Conservation (phyloP, 345 rosid genomes). For the Odontarrhena argentea region DNA sequence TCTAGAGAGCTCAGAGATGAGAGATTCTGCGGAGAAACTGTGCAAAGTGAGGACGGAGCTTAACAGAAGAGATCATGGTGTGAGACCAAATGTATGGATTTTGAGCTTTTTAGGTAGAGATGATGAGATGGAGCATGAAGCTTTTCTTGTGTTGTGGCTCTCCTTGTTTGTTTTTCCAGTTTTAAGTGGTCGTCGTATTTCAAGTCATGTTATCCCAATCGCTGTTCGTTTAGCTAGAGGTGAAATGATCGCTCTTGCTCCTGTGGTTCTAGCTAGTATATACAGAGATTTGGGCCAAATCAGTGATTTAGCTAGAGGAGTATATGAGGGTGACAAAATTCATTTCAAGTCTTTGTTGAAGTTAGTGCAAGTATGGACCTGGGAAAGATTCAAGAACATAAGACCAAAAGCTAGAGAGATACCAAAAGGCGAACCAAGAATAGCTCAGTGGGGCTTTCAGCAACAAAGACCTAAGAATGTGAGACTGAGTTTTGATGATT, state of each 20-base stretch:
- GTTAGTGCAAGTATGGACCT: constrained; percentile 48
- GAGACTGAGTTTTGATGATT: constrained; percentile 35
- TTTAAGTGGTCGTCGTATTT: not conserved
- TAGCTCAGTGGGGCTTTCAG: constrained; percentile 30
- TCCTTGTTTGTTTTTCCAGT: constrained; percentile 30
- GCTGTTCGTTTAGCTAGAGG: constrained; percentile 46
- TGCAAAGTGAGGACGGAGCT: not conserved
- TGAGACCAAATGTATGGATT: constrained; percentile 27
- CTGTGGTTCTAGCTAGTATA: constrained; percentile 42
- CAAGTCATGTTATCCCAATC: constrained; percentile 8
- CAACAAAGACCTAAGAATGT: not conserved
- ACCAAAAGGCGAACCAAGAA: constrained; percentile 38
- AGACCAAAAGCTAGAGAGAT: constrained; percentile 27
- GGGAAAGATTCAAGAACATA: constrained; percentile 44
- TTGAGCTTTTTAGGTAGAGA: constrained; percentile 35
- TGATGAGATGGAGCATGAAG: constrained; percentile 43
- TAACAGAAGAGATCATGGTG: not conserved
- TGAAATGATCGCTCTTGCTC: constrained; percentile 41
- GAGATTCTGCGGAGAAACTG: not conserved
- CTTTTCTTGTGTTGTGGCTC: constrained; percentile 45
- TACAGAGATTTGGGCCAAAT: constrained; percentile 44
- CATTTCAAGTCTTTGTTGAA: constrained; percentile 35
- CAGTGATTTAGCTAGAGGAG: not conserved
- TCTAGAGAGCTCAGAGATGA: not conserved
- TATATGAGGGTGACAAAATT: not conserved